Conservation (phyloP, 257 asterid genomes). For the Solanum bulbocastanum region DNA sequence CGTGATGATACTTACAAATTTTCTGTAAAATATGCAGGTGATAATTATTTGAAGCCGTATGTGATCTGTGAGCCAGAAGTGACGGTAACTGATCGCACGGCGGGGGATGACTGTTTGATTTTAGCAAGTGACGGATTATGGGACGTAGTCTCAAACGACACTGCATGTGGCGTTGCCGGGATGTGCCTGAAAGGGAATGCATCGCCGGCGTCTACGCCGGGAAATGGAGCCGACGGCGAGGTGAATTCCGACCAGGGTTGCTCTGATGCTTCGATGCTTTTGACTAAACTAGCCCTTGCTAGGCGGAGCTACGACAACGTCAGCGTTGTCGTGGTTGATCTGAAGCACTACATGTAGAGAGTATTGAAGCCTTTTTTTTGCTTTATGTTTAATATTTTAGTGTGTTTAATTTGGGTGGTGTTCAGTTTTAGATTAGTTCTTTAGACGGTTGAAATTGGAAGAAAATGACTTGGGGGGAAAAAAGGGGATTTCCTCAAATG, state of each 20-base stretch:
- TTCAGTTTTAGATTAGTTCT: background rate
- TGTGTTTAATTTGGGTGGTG: background rate
- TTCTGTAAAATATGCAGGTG: slow-evolving; percentile 22
- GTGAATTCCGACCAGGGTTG: slow-evolving; percentile 33
- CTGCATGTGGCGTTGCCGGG: slow-evolving; percentile 52
- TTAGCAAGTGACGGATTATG: slow-evolving; percentile 79
- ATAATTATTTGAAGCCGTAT: slow-evolving; percentile 59
- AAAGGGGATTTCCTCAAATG: background rate
- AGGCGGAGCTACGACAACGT: slow-evolving; percentile 59
- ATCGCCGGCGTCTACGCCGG: background rate
- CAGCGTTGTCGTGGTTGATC: slow-evolving; percentile 55
- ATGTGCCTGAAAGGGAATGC: slow-evolving; percentile 41
- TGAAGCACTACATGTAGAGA: slow-evolving; percentile 18
- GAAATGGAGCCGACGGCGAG: background rate
- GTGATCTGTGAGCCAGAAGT: slow-evolving; percentile 72
- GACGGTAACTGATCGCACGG: slow-evolving; percentile 41
- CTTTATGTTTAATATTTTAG: background rate
- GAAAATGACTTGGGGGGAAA: background rate
- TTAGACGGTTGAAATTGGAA: background rate
- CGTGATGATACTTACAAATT: background rate
- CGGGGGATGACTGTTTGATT: slow-evolving; percentile 60
- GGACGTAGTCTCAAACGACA: slow-evolving; percentile 73
- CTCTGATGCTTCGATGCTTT: slow-evolving; percentile 43
- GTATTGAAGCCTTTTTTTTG: background rate
- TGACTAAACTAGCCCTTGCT: slow-evolving; percentile 64